Base-by-base conservation (phyloP, 257 asterid genomes). In the Thymus mandschuricus region DNA sequence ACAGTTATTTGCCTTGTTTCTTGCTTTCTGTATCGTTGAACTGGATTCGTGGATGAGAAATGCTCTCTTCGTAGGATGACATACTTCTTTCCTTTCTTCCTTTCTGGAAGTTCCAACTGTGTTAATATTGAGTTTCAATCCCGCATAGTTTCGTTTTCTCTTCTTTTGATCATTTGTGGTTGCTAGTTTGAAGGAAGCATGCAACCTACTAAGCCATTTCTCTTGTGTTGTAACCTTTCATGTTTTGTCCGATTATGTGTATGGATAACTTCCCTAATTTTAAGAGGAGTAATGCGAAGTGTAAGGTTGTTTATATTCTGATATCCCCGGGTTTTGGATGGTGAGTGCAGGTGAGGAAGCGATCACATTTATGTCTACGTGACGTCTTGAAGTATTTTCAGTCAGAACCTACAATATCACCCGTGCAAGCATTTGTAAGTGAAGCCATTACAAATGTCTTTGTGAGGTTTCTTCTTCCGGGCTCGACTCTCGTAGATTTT, bases 391-490 rank as follows among this genome's bases (percentile, higher is more conserved):
- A 73, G 72, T 62, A 78, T 69, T 85, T 88, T 80, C 92, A 81
- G 73, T 75, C 29, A 71, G 69, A 78, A 46, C 79, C 87, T 1
- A 8, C 55, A 49, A 85, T 82, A 66, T 71, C 85, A 3, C 80
- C 87, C 0, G 64, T 88, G 55, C 77, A 78, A 55, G 81, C 85
- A 60, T 86, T 92, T 70, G 96, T 96, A 15, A 91, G 98, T 75
- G 99, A 95, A 69, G 79, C 87, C 76, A 76, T 95, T 70, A 78
- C 87, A 30, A 88, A 76, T 69, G 81, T 83, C 50, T 87, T 92
- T 69, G 93, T 89, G 72, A 84, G 96, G 79, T 89, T 72, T 78
- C 92, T 92, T 80, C 90, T 89, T 30, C 95, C 27, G 13, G 35
- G 28, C 29, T 41, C 33, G 10, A 60, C 66, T 12, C 12, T 28